These are phyloP conservation scores for Diutina ranongensis DNA, from an alignment of 1,139 yeast genomes.

Conservation along the genomic window DNA sequence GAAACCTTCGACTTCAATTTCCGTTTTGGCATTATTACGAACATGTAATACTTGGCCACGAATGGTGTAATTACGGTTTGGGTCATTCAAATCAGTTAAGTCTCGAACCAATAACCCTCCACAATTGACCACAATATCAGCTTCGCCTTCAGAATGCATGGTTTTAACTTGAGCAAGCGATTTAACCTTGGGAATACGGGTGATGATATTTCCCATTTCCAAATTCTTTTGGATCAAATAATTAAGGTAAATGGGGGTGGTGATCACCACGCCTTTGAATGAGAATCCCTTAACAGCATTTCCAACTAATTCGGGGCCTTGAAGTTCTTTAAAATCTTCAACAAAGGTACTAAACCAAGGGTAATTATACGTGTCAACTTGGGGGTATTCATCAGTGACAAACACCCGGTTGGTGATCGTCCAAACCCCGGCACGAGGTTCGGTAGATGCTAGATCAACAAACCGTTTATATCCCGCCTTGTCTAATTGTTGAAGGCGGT, in stretches of 20 bases:
- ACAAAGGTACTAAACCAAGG: conserved; percentile 39
- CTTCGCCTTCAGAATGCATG: conserved; percentile 9
- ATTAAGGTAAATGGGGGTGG: conserved; percentile 38
- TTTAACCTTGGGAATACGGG: conserved; percentile 14
- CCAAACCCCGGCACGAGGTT: conserved; percentile 37
- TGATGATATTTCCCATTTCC: conserved; percentile 24
- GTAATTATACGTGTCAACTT: conserved; percentile 12
- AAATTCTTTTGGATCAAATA: conserved; percentile 30
- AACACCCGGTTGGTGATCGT: conserved; percentile 17
- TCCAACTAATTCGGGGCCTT: neutral
- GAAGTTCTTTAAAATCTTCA: conserved; percentile 14
- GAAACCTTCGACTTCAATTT: conserved; percentile 18
- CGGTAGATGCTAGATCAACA: conserved; percentile 23
- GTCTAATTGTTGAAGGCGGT: conserved; percentile 19
- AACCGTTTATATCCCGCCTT: conserved; percentile 28
- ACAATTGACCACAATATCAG: conserved; percentile 34
- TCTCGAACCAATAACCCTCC: conserved; percentile 28
- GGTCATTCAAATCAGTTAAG: conserved; percentile 11
- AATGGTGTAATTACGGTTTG: conserved; percentile 19
- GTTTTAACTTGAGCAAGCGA: conserved; percentile 11
- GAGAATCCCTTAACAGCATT: conserved; percentile 33
- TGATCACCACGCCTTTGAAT: conserved; percentile 37
- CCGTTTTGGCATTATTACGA: conserved; percentile 12
- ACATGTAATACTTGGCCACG: conserved; percentile 28
- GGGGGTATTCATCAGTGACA: conserved; percentile 18